These are phyloP conservation scores for Datura wrightii DNA, from an alignment of 257 asterid species.

Conservation along the genomic window DNA sequence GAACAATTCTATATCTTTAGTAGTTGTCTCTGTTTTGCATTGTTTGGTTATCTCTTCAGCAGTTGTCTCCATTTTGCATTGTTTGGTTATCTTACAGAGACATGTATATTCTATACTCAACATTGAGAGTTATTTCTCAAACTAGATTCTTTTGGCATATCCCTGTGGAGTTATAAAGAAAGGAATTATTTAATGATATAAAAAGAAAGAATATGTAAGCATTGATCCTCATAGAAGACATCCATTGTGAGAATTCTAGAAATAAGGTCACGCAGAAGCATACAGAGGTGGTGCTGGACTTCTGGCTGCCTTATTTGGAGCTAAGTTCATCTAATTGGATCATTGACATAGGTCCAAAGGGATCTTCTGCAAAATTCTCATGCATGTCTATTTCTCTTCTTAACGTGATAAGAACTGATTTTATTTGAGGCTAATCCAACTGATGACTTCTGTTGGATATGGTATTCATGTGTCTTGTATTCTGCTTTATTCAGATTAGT, in stretches of 20 bases:
- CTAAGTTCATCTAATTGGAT: background rate
- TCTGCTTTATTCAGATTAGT: conserved; percentile 58
- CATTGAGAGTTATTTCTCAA: background rate
- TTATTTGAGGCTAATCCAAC: background rate
- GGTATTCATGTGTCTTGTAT: background rate
- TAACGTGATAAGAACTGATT: conserved; percentile 23
- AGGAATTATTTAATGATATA: conserved; percentile 10
- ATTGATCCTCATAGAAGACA: conserved; percentile 16
- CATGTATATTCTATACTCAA: background rate
- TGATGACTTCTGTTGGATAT: conserved; percentile 23
- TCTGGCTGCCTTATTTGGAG: background rate
- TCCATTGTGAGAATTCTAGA: conserved; percentile 14
- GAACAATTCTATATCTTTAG: background rate
- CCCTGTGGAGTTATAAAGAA: background rate
- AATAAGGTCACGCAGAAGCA: background rate
- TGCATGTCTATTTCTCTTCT: background rate
- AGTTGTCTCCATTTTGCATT: conserved; percentile 2
- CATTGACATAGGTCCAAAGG: conserved; percentile 15
- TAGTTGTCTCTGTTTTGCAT: background rate
- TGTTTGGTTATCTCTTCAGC: background rate
- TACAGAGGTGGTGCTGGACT: conserved; percentile 20
- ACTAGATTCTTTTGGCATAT: conserved; percentile 19
- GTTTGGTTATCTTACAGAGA: conserved; percentile 16
- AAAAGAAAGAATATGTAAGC: background rate
- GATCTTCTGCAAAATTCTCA: conserved; percentile 15